These are phyloP conservation scores for Phytophthora sojae DNA, from an alignment of 352 stramenopile genomes.

Conservation along the genomic window DNA sequence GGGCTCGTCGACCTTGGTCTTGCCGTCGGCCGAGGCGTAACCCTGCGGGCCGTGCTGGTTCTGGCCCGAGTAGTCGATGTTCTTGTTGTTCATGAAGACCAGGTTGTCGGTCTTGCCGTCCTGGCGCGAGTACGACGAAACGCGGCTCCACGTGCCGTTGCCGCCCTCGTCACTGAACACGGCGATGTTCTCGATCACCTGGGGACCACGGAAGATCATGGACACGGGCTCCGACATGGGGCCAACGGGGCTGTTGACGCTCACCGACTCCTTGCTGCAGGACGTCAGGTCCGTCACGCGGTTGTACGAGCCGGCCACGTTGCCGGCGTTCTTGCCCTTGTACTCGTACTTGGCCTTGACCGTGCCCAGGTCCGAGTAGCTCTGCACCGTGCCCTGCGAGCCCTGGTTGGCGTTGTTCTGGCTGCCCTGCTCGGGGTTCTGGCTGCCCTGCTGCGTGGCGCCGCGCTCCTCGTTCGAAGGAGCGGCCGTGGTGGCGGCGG, in stretches of 20 bases:
- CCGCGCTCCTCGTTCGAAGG: conserved; percentile 29
- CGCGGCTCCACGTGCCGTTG: conserved; percentile 48
- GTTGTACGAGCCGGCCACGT: conserved; percentile 55
- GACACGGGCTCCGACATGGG: conserved; percentile 68
- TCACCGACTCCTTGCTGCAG: conserved; percentile 53
- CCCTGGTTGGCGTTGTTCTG: conserved; percentile 4
- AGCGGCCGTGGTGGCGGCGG: conserved; percentile 4
- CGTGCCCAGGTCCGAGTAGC: conserved; percentile 38
- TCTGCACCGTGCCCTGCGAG: conserved; percentile 22
- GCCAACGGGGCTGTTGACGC: conserved; percentile 55
- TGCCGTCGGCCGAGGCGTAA: conserved; percentile 56
- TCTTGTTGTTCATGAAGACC: conserved; percentile 84
- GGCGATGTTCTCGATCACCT: conserved; percentile 69
- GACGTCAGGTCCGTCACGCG: conserved; percentile 49
- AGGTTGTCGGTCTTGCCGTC: conserved; percentile 52
- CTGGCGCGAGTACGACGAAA: conserved; percentile 61
- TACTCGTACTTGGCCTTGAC: conserved; percentile 65
- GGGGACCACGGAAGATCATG: conserved; percentile 70
- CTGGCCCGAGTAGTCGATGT: conserved; percentile 63
- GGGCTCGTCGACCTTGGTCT: conserved; percentile 24
- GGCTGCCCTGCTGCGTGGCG: conserved; percentile 14
- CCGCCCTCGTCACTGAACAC: conserved; percentile 47
- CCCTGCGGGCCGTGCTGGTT: conserved; percentile 56
- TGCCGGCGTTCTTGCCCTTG: conserved; percentile 58
- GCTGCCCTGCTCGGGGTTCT: conserved; percentile 6